phyloP scores from a whole-genome alignment of 192 early-diverging fungal genomes.

The Podochytrium sp. region DNA sequence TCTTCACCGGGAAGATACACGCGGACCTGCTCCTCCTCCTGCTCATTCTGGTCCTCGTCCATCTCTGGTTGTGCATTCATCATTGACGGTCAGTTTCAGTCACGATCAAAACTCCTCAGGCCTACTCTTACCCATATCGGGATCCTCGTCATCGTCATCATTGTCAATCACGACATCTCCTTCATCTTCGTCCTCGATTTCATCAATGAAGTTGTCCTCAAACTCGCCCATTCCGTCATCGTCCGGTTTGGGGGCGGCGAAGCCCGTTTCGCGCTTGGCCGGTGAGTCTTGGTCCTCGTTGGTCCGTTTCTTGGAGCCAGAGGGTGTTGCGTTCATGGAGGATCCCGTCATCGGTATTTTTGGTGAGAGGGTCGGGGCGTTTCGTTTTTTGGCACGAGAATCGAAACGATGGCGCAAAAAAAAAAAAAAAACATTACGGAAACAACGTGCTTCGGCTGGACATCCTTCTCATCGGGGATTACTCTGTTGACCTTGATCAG shows the following conservation, averaged over 20 bases:
- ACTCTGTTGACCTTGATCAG: not conserved
- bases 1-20: conserved; percentile 92
- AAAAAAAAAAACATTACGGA: conserved; percentile 5
- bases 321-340: not conserved
- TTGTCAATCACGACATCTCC: conserved; percentile 23
- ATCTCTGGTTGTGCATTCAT: not conserved
- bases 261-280: not conserved
- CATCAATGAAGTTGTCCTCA: conserved; percentile 34
- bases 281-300: not conserved
- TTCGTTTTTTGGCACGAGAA: not conserved
- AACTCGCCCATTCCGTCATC: conserved; percentile 38
- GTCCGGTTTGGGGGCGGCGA: not conserved
- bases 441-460: not conserved
- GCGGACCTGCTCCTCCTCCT: conserved; percentile 60
- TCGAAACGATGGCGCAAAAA: not conserved
- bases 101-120: too few relatives aligned
- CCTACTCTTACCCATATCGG: conserved; percentile 2
- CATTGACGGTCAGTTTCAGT: too few relatives aligned
- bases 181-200: conserved; percentile 29
- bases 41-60: conserved; percentile 57
- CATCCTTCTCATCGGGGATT: not conserved
- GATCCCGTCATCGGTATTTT: not conserved
- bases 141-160: conserved; percentile 32
- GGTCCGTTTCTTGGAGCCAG: conserved; percentile 11
- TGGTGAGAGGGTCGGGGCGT: too few relatives aligned